phyloP scores from a whole-genome alignment of 176 grass and related monocot genomes.

The Lolium multiflorum region DNA sequence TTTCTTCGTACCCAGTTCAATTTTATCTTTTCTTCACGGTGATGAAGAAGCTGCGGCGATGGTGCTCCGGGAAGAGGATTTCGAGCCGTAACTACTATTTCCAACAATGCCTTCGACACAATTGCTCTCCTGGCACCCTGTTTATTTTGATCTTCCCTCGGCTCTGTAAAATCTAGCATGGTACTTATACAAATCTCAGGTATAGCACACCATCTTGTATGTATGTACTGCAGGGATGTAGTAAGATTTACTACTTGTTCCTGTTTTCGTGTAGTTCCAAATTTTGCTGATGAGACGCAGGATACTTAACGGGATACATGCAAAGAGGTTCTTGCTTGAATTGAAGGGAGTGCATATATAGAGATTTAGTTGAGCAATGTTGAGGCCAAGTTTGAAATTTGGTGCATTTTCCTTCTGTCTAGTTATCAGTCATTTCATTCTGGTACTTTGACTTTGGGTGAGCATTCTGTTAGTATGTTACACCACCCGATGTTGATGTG shows the following conservation, averaged over 20 bases:
- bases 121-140: not conserved
- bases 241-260: conserved; percentile 31
- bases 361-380: conserved; percentile 2
- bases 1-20: too few relatives aligned
- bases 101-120: not conserved
- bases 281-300: conserved; percentile 43
- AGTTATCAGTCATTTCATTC: not conserved
- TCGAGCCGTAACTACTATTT: conserved; percentile 42
- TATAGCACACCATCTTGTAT: conserved; percentile 39
- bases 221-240: conserved; percentile 35
- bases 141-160: conserved; percentile 31
- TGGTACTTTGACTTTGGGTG: too few relatives aligned
- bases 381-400: not conserved
- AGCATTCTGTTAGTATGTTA: too few relatives aligned
- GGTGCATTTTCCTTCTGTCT: not conserved
- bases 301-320: conserved; percentile 32
- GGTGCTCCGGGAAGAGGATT: conserved; percentile 86
- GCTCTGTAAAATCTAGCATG: conserved; percentile 32
- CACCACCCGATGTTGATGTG: too few relatives aligned
- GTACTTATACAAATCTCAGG: conserved; percentile 33
- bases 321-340: conserved; percentile 32
- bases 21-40: too few relatives aligned
- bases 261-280: conserved; percentile 37
- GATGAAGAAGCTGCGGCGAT: conserved; percentile 78
- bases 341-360: conserved; percentile 12